Evolutionary conservation across 2,329 filamentous ascomycete species (phyloP), one percentile per base, ranked within the genome.

Genomic region (Colletotrichum nymphaeae): DNA sequence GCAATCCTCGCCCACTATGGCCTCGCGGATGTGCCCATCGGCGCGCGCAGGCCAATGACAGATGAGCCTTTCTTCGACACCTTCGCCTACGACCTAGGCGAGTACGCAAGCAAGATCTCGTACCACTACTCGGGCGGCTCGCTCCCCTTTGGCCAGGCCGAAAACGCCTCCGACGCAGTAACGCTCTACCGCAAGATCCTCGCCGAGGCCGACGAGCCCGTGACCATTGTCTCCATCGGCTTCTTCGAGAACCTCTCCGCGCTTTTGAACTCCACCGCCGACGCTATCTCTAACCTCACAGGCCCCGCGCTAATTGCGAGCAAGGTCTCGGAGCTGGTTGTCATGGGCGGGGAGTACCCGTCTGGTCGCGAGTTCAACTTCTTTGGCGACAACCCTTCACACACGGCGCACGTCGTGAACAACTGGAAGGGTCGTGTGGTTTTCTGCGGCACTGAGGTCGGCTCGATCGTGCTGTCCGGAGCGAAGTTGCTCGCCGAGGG

Each of bases 291-390:
- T 0, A 56, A 77, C 9, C 80, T 87, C 12, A 73, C 77, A 9
- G 87, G 87, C 0, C 78, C 76, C 1, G 81, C 81, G 9, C 83
- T 89, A 2, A 74, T 89, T 26, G 73, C 79, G 1, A 67, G 74
- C 11, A 89, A 89, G 75, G 86, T 89, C 2, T 76, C 78, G 1
- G 84, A 89, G 76, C 80, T 89, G 1, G 85, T 89, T 2, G 76
- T 89, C 6, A 89, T 89, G 87, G 88, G 88, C 28, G 88, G 88
- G 14, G 78, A 70, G 7, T 89, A 88, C 68, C 86, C 87, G 0
- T 81, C 81, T 0, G 87, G 86, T 9, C 78, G 80, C 67, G 84
- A 87, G 67, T 89, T 81, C 77, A 89, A 90, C 76, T 89, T 89
- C 74, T 85, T 78, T 35, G 84, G 84, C 28, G 77, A 78, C 56